These are phyloP conservation scores for Marchantia polymorpha DNA, from an alignment of 225 moss, liverwort and hornwort species.

Conservation along the genomic window DNA sequence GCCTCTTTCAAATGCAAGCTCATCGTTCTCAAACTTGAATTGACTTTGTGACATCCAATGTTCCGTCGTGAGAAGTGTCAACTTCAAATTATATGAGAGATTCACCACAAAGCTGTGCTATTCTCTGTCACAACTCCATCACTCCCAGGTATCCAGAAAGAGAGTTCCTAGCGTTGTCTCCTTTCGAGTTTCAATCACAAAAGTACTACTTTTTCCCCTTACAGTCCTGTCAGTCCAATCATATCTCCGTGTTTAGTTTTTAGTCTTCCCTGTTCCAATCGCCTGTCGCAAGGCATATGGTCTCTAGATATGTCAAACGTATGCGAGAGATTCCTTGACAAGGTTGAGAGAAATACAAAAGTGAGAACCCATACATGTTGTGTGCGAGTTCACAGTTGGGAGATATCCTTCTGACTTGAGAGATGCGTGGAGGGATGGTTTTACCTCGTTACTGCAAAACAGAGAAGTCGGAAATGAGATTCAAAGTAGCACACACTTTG, in stretches of 20 bases:
- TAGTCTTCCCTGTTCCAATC: not conserved
- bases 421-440: slow-evolving; percentile 10
- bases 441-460: slow-evolving; percentile 10
- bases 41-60: not conserved
- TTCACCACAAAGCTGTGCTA: no score
- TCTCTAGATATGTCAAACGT: no score
- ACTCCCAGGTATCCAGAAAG: no score
- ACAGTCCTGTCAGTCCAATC: not conserved
- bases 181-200: no score
- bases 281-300: not conserved
- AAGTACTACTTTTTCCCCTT: not conserved
- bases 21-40: not conserved
- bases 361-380: no score
- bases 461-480: slow-evolving; percentile 23
- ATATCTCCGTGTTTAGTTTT: slow-evolving; percentile 4
- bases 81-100: not conserved
- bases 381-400: slow-evolving; percentile 6
- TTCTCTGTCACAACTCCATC: no score
- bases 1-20: not conserved
- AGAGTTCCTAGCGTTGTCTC: no score
- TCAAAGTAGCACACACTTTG: no score
- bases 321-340: no score
- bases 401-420: slow-evolving; percentile 19
- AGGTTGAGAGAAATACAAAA: no score
- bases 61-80: slow-evolving; percentile 4